phyloP scores from a whole-genome alignment of 768 basidiomycete species.

The Rhodosporidiobolus odoratus region DNA sequence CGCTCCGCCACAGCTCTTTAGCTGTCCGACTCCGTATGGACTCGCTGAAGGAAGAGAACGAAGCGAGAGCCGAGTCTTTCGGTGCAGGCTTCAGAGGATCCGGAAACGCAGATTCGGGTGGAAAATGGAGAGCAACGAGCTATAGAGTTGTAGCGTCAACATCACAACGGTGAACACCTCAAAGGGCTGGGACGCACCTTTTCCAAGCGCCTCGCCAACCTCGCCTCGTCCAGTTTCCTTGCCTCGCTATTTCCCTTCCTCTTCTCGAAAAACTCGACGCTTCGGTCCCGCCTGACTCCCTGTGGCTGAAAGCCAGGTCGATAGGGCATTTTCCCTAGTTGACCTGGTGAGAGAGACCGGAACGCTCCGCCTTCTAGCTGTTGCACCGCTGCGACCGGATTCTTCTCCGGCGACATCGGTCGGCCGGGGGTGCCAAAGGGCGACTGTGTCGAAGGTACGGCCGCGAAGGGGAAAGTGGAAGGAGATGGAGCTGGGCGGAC shows the following conservation, averaged over 20 bases:
- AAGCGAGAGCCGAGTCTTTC: slow-evolving; percentile 53
- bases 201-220: slow-evolving; percentile 78
- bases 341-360: too few relatives aligned
- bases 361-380: not conserved
- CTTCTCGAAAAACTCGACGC: slow-evolving; percentile 67
- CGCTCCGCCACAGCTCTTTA: slow-evolving; percentile 65
- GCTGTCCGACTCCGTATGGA: slow-evolving; percentile 60
- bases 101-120: slow-evolving; percentile 33
- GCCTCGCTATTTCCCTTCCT: slow-evolving; percentile 47
- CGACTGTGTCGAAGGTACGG: slow-evolving; percentile 10
- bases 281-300: slow-evolving; percentile 71
- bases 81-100: slow-evolving; percentile 27
- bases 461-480: slow-evolving; percentile 12
- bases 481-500: not conserved
- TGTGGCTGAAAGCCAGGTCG: slow-evolving; percentile 89
- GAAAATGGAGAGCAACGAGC: slow-evolving; percentile 14
- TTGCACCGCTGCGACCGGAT: too few relatives aligned
- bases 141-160: not conserved
- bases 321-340: slow-evolving; percentile 55
- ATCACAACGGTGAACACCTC: slow-evolving; percentile 32
- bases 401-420: not conserved
- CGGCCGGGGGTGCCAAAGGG: slow-evolving; percentile 7
- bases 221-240: slow-evolving; percentile 69
- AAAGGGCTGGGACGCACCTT: slow-evolving; percentile 58
- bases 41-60: slow-evolving; percentile 61